Evolutionary conservation across 768 basidiomycete genomes (phyloP).

Genomic region (Mycena rebaudengoi): DNA sequence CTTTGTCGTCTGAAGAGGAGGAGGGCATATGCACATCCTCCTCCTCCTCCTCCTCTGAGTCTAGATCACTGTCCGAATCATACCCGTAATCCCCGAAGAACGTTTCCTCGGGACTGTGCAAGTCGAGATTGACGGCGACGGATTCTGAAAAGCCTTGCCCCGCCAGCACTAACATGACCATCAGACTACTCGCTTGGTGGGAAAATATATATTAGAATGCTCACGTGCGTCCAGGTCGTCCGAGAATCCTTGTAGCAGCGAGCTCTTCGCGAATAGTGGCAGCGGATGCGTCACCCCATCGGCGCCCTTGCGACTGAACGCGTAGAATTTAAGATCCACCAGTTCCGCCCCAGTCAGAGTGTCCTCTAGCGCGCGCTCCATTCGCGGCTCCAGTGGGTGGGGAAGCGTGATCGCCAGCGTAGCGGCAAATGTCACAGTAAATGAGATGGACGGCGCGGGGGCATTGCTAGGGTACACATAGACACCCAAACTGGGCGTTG

Average conservation of each 20-base stretch:
- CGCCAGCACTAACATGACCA: slow-evolving; percentile 16
- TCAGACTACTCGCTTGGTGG: not conserved
- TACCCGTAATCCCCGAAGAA: slow-evolving; percentile 23
- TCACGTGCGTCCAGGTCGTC: slow-evolving; percentile 25
- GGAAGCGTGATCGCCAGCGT: not conserved
- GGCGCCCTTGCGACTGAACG: slow-evolving; percentile 26
- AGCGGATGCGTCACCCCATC: slow-evolving; percentile 12
- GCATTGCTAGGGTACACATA: slow-evolving; percentile 11
- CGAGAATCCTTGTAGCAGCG: slow-evolving; percentile 26
- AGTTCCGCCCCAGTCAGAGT: slow-evolving; percentile 24
- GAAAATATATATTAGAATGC: not conserved
- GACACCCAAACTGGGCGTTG: not conserved
- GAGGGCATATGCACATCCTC: too few relatives aligned
- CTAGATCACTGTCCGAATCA: slow-evolving; percentile 32
- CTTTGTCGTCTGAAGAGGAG: not conserved
- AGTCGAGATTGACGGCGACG: slow-evolving; percentile 2
- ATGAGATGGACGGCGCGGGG: not conserved
- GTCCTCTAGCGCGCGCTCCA: slow-evolving; percentile 21
- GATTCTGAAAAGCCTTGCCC: slow-evolving; percentile 16
- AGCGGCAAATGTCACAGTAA: not conserved
- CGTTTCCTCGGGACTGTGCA: slow-evolving; percentile 5
- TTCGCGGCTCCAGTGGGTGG: not conserved
- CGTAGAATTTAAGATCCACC: slow-evolving; percentile 31
- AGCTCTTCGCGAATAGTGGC: slow-evolving; percentile 26
- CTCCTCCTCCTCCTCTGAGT: slow-evolving; percentile 5